These are phyloP conservation scores for Aaosphaeria arxii DNA, from an alignment of 2,329 filamentous ascomycete genomes.

Conservation along the genomic window DNA sequence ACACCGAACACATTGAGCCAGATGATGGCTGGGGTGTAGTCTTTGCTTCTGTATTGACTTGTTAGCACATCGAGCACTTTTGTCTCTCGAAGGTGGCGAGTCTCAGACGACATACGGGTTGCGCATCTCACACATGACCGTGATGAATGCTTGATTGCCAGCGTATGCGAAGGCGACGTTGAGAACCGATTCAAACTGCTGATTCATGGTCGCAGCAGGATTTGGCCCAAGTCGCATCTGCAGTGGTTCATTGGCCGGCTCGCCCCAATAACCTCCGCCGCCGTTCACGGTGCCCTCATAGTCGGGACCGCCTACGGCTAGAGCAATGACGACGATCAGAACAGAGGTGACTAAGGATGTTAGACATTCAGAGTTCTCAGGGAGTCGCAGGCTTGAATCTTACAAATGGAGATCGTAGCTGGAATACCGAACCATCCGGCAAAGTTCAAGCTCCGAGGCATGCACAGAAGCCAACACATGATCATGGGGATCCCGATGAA, in stretches of 20 bases:
- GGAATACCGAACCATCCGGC: background rate
- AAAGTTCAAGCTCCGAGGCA: background rate
- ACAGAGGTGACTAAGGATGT: slow-evolving; percentile 59
- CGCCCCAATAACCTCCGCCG: too few species aligned
- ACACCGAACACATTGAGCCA: background rate
- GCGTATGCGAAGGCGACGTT: slow-evolving; percentile 69
- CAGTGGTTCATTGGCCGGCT: too few species aligned
- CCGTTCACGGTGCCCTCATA: too few species aligned
- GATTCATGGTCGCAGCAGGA: too few species aligned
- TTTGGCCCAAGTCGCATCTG: too few species aligned
- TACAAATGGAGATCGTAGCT: slow-evolving; percentile 1
- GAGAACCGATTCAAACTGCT: slow-evolving; percentile 8
- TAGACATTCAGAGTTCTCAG: background rate
- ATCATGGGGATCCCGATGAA: slow-evolving; percentile 44
- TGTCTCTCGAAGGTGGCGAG: slow-evolving; percentile 51
- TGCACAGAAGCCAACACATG: background rate
- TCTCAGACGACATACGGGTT: slow-evolving; percentile 37
- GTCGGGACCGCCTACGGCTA: slow-evolving; percentile 43
- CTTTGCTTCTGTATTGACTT: slow-evolving; percentile 34
- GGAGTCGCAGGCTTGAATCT: slow-evolving; percentile 10
- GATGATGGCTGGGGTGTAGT: background rate
- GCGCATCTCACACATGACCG: slow-evolving; percentile 62
- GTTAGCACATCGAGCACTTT: slow-evolving; percentile 15
- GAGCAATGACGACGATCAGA: slow-evolving; percentile 62
- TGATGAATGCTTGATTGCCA: slow-evolving; percentile 64